A percentile compares a stretch with the other conserved stretches of the same genome.
Conservation (phyloP, 305 asterid species). For the Lippia alba region DNA sequence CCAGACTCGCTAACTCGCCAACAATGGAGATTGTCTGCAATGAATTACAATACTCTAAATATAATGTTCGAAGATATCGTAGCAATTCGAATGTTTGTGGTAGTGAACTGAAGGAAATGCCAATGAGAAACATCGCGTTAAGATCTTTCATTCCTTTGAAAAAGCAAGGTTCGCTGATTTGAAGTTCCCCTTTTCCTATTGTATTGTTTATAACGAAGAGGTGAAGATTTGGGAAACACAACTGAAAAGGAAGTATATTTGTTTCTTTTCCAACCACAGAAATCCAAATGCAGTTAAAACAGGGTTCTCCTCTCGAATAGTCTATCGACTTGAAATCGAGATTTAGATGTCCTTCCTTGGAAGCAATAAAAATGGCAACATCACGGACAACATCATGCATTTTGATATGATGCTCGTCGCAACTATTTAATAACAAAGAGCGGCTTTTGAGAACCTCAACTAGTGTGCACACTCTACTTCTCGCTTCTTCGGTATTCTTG, state of each 20-base stretch:
- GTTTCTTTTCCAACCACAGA: not conserved
- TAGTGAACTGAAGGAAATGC: too few species aligned
- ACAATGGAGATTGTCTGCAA: too few species aligned
- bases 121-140: not conserved
- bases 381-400: not conserved
- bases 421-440: not conserved
- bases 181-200: not conserved
- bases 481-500: not conserved
- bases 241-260: too few species aligned
- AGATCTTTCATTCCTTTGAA: not conserved
- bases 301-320: not conserved
- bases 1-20: too few species aligned
- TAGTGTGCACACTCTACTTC: not conserved
- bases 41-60: too few species aligned
- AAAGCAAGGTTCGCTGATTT: not conserved
- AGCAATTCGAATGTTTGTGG: not conserved
- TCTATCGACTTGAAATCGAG: too few species aligned
- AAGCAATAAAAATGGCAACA: not conserved
- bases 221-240: not conserved
- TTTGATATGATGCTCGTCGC: not conserved
- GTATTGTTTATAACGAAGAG: not conserved
- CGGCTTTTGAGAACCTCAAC: not conserved
- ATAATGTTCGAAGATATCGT: too few species aligned
- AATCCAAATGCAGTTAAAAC: not conserved
- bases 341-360: too few species aligned